Base-by-base conservation (phyloP, 225 moss, liverwort and hornwort genomes). In the Polytrichum commune region DNA sequence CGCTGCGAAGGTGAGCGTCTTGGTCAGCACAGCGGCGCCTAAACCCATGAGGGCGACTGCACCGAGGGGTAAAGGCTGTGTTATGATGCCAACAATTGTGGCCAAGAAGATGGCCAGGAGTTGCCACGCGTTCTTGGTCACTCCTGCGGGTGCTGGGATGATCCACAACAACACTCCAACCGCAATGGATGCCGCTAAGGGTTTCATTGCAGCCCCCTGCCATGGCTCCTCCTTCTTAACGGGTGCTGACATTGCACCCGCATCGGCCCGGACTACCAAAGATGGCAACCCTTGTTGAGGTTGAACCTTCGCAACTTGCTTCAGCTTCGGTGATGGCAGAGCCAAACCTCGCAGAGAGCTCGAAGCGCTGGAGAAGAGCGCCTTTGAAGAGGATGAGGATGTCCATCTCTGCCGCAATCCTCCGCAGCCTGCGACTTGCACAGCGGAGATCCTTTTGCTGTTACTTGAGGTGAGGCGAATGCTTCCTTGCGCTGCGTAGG, bases 61-160 rank as follows among this genome's bases (percentile, higher is more conserved):
- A n/a, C 97, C 94, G 20, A 97, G 58, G 0, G 97, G 97, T 64
- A 97, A 63, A 18, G 97, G 94, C 85, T 97, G 97, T 64, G 97
- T 94, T 67, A 94, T 87, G 69, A 97, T 97, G 19, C 97, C 97
- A 65, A 97, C 97, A 69, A 97, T 92, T 23, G 97, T 97, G 53
- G 92, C 94, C 88, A 97, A 74, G 72, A 97, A 97, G 74, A 97
- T 97, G 71, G 94, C 71, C 74, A 97, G 79, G 76, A 97, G 78
- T 82, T 97, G 97, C 97, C 97, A 97, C 2, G 97, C 97, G 25
- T 83, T 91, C 85, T 83, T 91, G 68, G 97, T 84, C 74, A 97
- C 97, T 16, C 97, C 97, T 8, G 77, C 20, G 1, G 97, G 97
- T 67, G 84, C 81, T 20, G 94, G 97, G 0, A 94, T 72, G 19